A percentile compares a stretch with the other conserved stretches of the same genome.
Conservation (phyloP, 768 basidiomycete genomes). For the Rhodotorula graminis region DNA sequence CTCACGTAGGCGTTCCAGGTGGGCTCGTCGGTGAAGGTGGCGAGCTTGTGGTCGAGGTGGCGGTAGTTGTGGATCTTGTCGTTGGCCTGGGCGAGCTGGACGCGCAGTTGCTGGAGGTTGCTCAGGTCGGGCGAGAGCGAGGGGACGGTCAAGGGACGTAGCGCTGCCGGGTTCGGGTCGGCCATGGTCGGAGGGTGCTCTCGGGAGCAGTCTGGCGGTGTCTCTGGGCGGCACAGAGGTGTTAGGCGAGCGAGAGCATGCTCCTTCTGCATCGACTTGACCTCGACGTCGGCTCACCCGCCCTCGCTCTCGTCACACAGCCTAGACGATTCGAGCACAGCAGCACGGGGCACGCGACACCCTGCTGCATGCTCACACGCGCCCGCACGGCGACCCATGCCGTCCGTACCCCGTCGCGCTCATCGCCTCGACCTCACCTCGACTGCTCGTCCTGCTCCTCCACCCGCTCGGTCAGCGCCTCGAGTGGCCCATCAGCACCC, state of each 20-base stretch:
- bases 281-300: background rate
- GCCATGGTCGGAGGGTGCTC: too few species aligned
- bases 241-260: background rate
- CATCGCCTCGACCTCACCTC: background rate
- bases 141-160: conserved; percentile 24
- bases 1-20: conserved; percentile 30
- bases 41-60: conserved; percentile 17
- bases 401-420: background rate
- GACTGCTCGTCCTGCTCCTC: background rate
- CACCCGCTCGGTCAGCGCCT: background rate
- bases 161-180: background rate
- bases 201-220: too few species aligned
- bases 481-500: background rate
- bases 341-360: background rate
- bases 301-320: too few species aligned
- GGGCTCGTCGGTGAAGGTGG: conserved; percentile 29
- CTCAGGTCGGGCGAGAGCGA: conserved; percentile 27
- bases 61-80: background rate
- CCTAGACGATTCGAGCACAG: background rate
- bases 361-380: conserved; percentile 11
- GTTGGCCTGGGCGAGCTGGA: background rate
- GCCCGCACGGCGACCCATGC: conserved; percentile 10
- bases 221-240: too few species aligned
- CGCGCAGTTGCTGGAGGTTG: conserved; percentile 3
- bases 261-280: background rate